Percentiles rank a stretch among this genome's conserved stretches.
These are phyloP conservation scores for Saccharomycopsis malanga DNA, from an alignment of 805 yeast genomes.

Conservation along the genomic window DNA sequence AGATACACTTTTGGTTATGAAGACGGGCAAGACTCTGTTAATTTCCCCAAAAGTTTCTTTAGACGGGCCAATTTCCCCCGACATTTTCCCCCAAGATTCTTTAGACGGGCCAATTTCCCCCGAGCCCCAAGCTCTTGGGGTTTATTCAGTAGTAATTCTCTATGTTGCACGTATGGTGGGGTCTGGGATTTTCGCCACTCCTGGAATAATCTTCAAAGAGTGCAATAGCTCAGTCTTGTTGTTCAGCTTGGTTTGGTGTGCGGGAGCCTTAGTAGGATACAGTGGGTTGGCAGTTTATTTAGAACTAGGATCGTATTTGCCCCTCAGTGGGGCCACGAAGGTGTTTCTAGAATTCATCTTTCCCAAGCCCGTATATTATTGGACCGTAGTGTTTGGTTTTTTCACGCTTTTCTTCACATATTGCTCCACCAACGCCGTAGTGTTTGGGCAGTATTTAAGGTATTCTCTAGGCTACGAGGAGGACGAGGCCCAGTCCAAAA, in stretches of 20 bases:
- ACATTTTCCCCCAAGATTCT: too few relatives aligned
- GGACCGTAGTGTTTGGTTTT: conserved; percentile 43
- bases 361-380: conserved; percentile 48
- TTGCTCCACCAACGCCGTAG: conserved; percentile 46
- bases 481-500: conserved; percentile 29
- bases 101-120: conserved; percentile 50
- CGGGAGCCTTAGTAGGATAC: conserved; percentile 55
- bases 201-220: conserved; percentile 57
- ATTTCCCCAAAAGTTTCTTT: too few relatives aligned
- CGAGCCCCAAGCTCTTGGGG: conserved; percentile 64
- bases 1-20: conserved; percentile 7
- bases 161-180: conserved; percentile 66
- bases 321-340: conserved; percentile 70
- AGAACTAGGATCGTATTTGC: conserved; percentile 64
- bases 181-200: conserved; percentile 70
- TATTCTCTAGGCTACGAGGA: conserved; percentile 37
- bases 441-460: conserved; percentile 54
- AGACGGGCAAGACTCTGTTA: conserved; percentile 7
- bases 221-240: conserved; percentile 58
- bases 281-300: conserved; percentile 60
- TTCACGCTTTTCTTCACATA: conserved; percentile 48
- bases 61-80: conserved; percentile 29
- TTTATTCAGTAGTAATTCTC: conserved; percentile 55
- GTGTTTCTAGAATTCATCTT: conserved; percentile 64
- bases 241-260: conserved; percentile 54